Evolutionary conservation across 441 rosid genomes (phyloP), one percentile per base, ranked within the genome.

Genomic region (Viola pubescens): DNA sequence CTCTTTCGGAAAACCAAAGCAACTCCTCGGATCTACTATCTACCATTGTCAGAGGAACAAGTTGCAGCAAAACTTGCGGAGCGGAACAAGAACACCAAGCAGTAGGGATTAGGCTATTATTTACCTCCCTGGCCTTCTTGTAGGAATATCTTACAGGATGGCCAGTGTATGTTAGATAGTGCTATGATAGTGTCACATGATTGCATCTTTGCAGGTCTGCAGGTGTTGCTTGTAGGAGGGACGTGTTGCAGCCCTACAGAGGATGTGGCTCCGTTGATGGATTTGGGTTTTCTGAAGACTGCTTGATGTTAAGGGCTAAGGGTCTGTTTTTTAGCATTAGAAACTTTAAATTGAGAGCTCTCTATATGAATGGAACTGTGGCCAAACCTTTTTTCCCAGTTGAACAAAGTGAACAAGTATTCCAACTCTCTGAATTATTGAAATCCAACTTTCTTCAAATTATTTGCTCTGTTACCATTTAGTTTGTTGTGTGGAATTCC

Each of bases 1-100:
- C 88, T 94, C 61, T 94, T 94, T 61, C 77, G 82, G 73, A 94
- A 94, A 78, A 94, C 97, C 58, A 86, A 83, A 60, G 86, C 96
- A 65, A 79, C 88, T 53, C 99, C 99, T 11, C 80, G 97, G 66
- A 90, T 94, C 68, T 94, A 94, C 72, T 94, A 88, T 74, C 70
- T 94, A 68, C 99, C 99, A 39, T 72, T 94, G 67, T 81, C 97
- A 6, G 99, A 94, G 58, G 91, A 83, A 5, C 88, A 85, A 73
- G 97, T 83, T 62, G 86, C 87, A 16, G 83, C 78, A 6, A 90
- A 94, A 71, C 82, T 72, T 63, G 81, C 80, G 11, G 78, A 82
- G 3, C 77, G 7, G 41, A 71, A 76, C 9, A 78, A 69, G 67
- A 71, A 49, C 44, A 64, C 53, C 41, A 67, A 74, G 75, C 78